Evolutionary conservation across 495 filamentous ascomycete species (phyloP).

Genomic region (Neurospora sp.): DNA sequence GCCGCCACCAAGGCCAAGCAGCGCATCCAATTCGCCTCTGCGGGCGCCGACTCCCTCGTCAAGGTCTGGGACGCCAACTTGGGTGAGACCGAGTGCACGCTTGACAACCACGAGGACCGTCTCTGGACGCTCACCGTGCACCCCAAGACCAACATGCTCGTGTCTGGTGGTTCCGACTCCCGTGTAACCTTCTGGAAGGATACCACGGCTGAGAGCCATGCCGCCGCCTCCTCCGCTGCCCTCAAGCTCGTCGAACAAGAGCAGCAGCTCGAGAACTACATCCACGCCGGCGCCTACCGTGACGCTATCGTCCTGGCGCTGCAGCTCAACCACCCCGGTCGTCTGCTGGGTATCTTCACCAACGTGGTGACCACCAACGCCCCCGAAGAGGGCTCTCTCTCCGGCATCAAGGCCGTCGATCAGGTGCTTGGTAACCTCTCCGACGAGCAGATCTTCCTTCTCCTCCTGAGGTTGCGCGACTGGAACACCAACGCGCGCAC

Average conservation of each 20-base stretch:
- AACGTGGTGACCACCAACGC: slow-evolving; percentile 57
- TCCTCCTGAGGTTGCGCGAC: slow-evolving; percentile 74
- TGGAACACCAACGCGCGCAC: slow-evolving; percentile 95
- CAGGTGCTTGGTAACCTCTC: slow-evolving; percentile 68
- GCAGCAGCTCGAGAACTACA: slow-evolving; percentile 85
- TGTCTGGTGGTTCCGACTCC: slow-evolving; percentile 82
- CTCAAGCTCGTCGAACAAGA: slow-evolving; percentile 81
- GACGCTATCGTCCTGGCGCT: slow-evolving; percentile 88
- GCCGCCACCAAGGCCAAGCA: slow-evolving; percentile 24
- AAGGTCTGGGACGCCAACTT: slow-evolving; percentile 81
- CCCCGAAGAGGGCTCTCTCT: slow-evolving; percentile 52
- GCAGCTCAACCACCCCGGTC: slow-evolving; percentile 82
- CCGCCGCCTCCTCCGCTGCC: slow-evolving; percentile 55
- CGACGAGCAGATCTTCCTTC: slow-evolving; percentile 68
- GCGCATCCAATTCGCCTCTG: slow-evolving; percentile 62
- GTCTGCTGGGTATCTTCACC: slow-evolving; percentile 74
- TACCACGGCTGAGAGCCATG: slow-evolving; percentile 71
- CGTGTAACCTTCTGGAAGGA: slow-evolving; percentile 93
- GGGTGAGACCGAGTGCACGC: slow-evolving; percentile 75
- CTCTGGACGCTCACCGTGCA: slow-evolving; percentile 81
- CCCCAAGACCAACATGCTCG: slow-evolving; percentile 55
- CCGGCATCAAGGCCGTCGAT: slow-evolving; percentile 71
- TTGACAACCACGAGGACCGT: slow-evolving; percentile 93
- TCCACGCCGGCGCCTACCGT: slow-evolving; percentile 73
- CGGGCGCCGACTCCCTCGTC: slow-evolving; percentile 90